Percentiles rank a stretch among this genome's conserved stretches.
phyloP scores from a whole-genome alignment of 2,329 filamentous ascomycete genomes.

The Phaeosphaeria sp. region DNA sequence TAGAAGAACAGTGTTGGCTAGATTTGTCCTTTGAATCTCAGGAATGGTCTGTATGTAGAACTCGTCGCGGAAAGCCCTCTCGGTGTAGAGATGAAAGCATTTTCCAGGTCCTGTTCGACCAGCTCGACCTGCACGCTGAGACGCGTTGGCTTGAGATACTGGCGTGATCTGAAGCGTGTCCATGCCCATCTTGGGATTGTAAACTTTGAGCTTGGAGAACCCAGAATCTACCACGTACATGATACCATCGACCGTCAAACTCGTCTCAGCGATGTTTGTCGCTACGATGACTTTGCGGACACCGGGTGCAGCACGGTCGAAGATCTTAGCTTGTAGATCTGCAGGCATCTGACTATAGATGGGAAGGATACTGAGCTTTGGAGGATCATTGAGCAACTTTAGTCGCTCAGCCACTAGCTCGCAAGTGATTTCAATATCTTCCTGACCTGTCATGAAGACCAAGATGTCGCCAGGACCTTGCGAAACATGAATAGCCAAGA shows the following conservation, averaged over 20 bases:
- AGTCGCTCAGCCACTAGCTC: slow-evolving; percentile 89
- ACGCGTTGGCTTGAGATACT: slow-evolving; percentile 94
- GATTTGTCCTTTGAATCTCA: slow-evolving; percentile 95
- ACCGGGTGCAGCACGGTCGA: slow-evolving; percentile 86
- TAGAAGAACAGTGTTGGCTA: slow-evolving; percentile 91
- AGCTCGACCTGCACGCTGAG: slow-evolving; percentile 90
- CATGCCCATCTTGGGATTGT: slow-evolving; percentile 99
- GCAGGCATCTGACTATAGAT: slow-evolving; percentile 99
- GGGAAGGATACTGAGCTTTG: slow-evolving; percentile 90
- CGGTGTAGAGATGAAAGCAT: slow-evolving; percentile 91
- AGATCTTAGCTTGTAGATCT: slow-evolving; percentile 96
- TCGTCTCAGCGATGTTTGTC: slow-evolving; percentile 98
- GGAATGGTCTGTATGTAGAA: slow-evolving; percentile 97
- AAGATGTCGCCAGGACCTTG: slow-evolving; percentile 93
- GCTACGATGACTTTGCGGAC: slow-evolving; percentile 97
- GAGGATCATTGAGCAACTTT: slow-evolving; percentile 88
- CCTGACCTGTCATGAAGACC: slow-evolving; percentile 99
- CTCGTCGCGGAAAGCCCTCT: slow-evolving; percentile 93
- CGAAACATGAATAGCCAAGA: slow-evolving; percentile 93
- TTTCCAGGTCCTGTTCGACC: slow-evolving; percentile 95
- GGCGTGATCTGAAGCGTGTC: slow-evolving; percentile 97
- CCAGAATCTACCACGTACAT: slow-evolving; percentile 98
- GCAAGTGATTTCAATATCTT: slow-evolving; percentile 97
- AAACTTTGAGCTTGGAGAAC: slow-evolving; percentile 97
- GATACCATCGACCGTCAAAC: slow-evolving; percentile 96